Percentiles rank a stretch among this genome's conserved stretches.
Conservation (phyloP, 1,139 yeast species). For the Pichiaceae sp. region DNA sequence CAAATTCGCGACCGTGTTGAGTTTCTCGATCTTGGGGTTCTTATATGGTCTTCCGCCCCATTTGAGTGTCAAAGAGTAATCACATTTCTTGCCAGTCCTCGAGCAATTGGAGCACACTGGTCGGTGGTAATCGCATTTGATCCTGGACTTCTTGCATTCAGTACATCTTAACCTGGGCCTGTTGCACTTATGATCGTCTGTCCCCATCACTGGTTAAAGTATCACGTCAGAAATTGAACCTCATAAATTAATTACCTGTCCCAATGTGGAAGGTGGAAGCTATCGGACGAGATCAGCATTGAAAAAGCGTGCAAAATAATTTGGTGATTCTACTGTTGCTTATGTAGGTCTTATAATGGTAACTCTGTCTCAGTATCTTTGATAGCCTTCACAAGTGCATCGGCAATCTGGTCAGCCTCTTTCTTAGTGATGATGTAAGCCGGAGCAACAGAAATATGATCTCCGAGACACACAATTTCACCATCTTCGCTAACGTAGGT, state of each 20-base stretch:
- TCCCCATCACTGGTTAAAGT: too few species aligned
- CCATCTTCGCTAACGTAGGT: slow-evolving; percentile 19
- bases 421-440: slow-evolving; percentile 37
- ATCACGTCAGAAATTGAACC: too few species aligned
- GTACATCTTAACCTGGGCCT: background rate
- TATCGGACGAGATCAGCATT: too few species aligned
- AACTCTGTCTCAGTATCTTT: slow-evolving; percentile 11
- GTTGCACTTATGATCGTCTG: too few species aligned
- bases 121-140: background rate
- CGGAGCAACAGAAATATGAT: slow-evolving; percentile 45
- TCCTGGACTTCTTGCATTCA: background rate
- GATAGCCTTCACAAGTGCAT: slow-evolving; percentile 12
- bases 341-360: background rate
- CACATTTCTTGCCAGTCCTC: background rate
- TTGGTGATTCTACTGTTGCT: background rate
- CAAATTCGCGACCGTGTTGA: background rate
- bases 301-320: too few species aligned
- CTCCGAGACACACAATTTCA: slow-evolving; percentile 28
- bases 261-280: too few species aligned
- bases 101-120: background rate
- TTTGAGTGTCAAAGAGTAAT: background rate
- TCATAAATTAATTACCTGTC: too few species aligned
- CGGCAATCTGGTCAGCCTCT: slow-evolving; percentile 29
- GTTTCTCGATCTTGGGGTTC: background rate
- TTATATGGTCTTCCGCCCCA: background rate